These are phyloP conservation scores for Calonectria honghensis DNA, from an alignment of 2,329 filamentous ascomycete species.

Conservation along the genomic window DNA sequence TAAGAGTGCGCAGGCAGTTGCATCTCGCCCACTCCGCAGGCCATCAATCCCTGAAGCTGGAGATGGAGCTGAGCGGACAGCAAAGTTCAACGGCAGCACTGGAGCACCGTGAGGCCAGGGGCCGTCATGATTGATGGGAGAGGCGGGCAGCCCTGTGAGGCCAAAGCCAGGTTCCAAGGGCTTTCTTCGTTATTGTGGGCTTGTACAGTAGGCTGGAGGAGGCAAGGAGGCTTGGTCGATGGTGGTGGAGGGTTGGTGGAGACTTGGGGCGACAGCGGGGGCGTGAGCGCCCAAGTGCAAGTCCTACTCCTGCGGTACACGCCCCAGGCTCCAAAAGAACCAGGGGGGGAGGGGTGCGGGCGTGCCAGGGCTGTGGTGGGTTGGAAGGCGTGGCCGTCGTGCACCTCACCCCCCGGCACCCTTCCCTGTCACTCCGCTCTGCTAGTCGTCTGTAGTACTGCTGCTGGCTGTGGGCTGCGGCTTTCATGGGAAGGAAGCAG, in stretches of 20 bases:
- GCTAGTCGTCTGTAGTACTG: conserved; percentile 24
- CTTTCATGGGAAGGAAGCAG: conserved; percentile 41
- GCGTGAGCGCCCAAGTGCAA: conserved; percentile 18
- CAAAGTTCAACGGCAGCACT: neutral
- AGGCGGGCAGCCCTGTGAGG: conserved; percentile 52
- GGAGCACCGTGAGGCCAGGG: conserved; percentile 14
- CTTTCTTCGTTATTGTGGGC: conserved; percentile 19
- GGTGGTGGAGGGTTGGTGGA: conserved; percentile 33
- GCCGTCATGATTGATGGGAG: conserved; percentile 40
- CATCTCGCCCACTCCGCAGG: conserved; percentile 2
- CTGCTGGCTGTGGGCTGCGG: conserved; percentile 39
- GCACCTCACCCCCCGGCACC: conserved; percentile 15
- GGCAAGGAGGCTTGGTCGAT: conserved; percentile 35
- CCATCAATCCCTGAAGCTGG: conserved; percentile 4
- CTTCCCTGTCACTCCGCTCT: conserved; percentile 44
- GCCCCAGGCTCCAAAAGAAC: conserved; percentile 6
- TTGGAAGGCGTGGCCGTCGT: conserved; percentile 33
- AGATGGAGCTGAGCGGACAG: neutral
- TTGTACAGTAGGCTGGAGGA: conserved; percentile 29
- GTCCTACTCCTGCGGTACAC: conserved; percentile 26
- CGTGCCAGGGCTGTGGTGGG: conserved; percentile 25
- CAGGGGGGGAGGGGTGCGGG: conserved; percentile 20
- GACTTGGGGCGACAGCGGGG: conserved; percentile 31
- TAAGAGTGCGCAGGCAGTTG: neutral
- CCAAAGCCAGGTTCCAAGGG: conserved; percentile 39